phyloP scores from a whole-genome alignment of 768 basidiomycete species.

The Pleurotus cornucopiae region DNA sequence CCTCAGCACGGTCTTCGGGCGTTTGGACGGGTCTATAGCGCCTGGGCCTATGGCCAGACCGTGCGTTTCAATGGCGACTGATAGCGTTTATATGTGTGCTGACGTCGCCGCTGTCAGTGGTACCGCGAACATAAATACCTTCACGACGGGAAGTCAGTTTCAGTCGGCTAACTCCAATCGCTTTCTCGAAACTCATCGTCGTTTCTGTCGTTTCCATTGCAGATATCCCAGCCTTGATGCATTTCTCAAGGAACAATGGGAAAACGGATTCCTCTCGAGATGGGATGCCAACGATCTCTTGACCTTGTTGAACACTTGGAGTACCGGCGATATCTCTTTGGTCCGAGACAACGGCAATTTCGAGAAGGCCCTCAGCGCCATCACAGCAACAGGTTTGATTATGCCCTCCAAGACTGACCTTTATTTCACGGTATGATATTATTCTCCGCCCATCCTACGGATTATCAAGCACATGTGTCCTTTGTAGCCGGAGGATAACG shows the following conservation, averaged over 20 bases:
- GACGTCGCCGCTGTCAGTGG: conserved; percentile 34
- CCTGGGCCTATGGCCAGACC: conserved; percentile 57
- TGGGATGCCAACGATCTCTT: conserved; percentile 59
- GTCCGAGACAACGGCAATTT: conserved; percentile 40
- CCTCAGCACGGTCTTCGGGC: conserved; percentile 51
- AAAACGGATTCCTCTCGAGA: conserved; percentile 30
- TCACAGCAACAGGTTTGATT: conserved; percentile 49
- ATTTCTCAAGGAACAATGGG: conserved; percentile 52
- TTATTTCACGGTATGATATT: conserved; percentile 44
- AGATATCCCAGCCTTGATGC: conserved; percentile 45
- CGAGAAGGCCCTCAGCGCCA: conserved; percentile 30
- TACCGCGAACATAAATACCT: conserved; percentile 46
- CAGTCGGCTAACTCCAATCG: no score
- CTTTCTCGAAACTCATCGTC: no score
- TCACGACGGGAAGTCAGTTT: conserved; percentile 32
- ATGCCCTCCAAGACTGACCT: conserved; percentile 60
- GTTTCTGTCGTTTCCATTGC: neutral
- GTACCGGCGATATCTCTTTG: conserved; percentile 39
- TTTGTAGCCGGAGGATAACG: conserved; percentile 52
- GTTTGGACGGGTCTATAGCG: conserved; percentile 51
- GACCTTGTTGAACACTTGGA: conserved; percentile 26
- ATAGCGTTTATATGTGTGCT: neutral
- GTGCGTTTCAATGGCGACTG: conserved; percentile 22
- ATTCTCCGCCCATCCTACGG: no score
- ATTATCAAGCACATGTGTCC: neutral